Evolutionary conservation across 306 rosid genomes (phyloP).

Genomic region (Canavalia gladiata): DNA sequence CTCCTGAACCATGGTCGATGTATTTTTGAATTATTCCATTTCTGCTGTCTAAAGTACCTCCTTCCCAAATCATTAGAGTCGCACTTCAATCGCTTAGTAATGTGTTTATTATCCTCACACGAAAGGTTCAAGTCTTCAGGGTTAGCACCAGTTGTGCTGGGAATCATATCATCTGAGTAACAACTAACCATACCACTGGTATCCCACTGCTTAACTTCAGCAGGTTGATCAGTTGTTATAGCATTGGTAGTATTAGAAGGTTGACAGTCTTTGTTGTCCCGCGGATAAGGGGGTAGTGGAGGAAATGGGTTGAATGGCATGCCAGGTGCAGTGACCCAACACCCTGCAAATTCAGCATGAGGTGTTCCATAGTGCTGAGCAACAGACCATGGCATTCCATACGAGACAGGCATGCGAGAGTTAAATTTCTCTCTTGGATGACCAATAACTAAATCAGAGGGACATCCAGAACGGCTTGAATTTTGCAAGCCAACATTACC

Average conservation of each 20-base stretch:
- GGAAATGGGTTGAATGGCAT: conserved; percentile 94
- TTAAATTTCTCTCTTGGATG: conserved; percentile 78
- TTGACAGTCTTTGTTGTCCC: conserved; percentile 56
- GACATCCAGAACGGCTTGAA: conserved; percentile 48
- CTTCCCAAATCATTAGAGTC: conserved; percentile 73
- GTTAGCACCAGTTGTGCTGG: conserved; percentile 65
- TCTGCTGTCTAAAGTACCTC: conserved; percentile 84
- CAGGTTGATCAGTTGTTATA: conserved; percentile 49
- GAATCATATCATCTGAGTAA: conserved; percentile 62
- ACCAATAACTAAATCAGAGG: conserved; percentile 61
- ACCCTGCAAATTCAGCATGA: conserved; percentile 59
- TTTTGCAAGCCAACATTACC: conserved; percentile 51
- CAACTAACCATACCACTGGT: conserved; percentile 48
- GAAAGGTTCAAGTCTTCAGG: conserved; percentile 48
- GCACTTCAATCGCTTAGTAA: conserved; percentile 62
- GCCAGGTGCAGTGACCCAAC: conserved; percentile 88
- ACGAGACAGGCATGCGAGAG: conserved; percentile 79
- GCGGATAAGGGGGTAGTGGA: conserved; percentile 79
- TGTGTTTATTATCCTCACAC: conserved; percentile 49
- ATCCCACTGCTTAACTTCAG: conserved; percentile 55
- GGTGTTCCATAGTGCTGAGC: conserved; percentile 74
- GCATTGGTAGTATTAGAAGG: conserved; percentile 51
- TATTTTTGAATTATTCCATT: conserved; percentile 73
- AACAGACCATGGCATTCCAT: conserved; percentile 82
- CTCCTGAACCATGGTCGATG: conserved; percentile 67